Base-by-base conservation (phyloP, 2,329 filamentous ascomycete genomes). In the Colletotrichum melonis region DNA sequence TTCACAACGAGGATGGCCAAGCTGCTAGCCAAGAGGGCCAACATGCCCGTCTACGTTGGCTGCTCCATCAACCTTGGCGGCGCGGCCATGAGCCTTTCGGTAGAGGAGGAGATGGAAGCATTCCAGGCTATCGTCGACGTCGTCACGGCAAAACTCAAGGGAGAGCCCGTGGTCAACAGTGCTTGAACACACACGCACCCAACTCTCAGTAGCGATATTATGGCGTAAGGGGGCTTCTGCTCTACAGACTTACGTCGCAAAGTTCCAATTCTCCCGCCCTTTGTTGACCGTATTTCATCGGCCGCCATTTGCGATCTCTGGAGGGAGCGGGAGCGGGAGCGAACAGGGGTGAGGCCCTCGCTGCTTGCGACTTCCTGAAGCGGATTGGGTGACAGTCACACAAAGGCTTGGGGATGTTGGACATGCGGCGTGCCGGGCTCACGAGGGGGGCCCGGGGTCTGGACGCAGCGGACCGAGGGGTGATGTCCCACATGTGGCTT, bases 101-200 rank as follows among this genome's bases (percentile, higher is more conserved):
- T 96, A 7, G 95, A 98, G 80, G 97, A 98, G 86, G 96, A 98
- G 84, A 95, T 98, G 91, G 95, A 96, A 79, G 94, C 93, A 0
- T 92, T 98, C 78, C 91, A 90, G 78, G 89, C 88, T 75, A 91
- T 97, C 54, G 91, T 95, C 38, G 89, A 93, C 72, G 90, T 93
- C 59, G 89, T 95, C 16, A 84, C 92, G 79, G 84, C 85, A 56
- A 87, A 90, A 76, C 81, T 93, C 58, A 79, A 83, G 72, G 28
- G 46, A 1, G 35, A 59, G 55, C 80, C 80, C 63, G 75, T 81
- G 52, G 79, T 80, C 65, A 65, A 69, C 59, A 56, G 69, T 22
- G 73, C 69, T 19, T 70, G 62, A 76, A 24, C 12, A 26, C 30
- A 4, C 6, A 14, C 12, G n/a, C 35, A 4, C 4, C 49, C 38